phyloP scores from a whole-genome alignment of 2,329 filamentous ascomycete species.

The Pseudogymnoascus sp. region DNA sequence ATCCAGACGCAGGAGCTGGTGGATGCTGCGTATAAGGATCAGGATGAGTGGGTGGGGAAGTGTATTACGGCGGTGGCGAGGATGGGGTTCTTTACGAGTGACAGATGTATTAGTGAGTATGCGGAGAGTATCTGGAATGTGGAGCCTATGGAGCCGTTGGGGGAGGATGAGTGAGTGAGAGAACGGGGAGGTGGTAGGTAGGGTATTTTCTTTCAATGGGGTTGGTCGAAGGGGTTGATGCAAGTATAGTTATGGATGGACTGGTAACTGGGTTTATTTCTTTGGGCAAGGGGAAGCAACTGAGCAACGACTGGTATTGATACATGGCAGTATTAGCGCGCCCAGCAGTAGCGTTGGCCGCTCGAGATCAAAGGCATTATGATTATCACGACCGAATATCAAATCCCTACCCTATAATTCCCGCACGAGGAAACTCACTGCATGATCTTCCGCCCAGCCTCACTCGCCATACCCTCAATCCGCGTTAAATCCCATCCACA shows the following conservation, averaged over 20 bases:
- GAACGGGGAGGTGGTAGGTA: not conserved
- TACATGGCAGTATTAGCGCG: too few relatives aligned
- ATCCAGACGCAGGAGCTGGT: slow-evolving; percentile 84
- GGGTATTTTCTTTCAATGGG: too few relatives aligned
- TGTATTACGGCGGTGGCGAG: slow-evolving; percentile 78
- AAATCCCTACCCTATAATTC: too few relatives aligned
- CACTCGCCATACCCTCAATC: not conserved
- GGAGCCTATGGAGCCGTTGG: slow-evolving; percentile 51
- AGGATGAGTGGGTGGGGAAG: slow-evolving; percentile 89
- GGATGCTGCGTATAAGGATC: slow-evolving; percentile 84
- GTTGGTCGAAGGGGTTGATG: not conserved
- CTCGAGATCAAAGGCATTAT: too few relatives aligned
- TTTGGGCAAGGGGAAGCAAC: too few relatives aligned
- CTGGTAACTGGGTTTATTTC: too few relatives aligned
- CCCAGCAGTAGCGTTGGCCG: too few relatives aligned
- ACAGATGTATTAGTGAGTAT: slow-evolving; percentile 95
- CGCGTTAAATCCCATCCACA: not conserved
- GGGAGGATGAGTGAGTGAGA: not conserved
- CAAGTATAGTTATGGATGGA: not conserved
- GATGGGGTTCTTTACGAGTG: slow-evolving; percentile 97
- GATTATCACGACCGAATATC: too few relatives aligned
- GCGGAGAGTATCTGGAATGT: slow-evolving; percentile 96
- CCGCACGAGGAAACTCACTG: too few relatives aligned
- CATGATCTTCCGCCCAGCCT: not conserved
- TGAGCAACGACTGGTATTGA: too few relatives aligned